These are phyloP conservation scores for Lizonia empirigonia DNA, from an alignment of 2,329 filamentous ascomycete species.

Conservation along the genomic window DNA sequence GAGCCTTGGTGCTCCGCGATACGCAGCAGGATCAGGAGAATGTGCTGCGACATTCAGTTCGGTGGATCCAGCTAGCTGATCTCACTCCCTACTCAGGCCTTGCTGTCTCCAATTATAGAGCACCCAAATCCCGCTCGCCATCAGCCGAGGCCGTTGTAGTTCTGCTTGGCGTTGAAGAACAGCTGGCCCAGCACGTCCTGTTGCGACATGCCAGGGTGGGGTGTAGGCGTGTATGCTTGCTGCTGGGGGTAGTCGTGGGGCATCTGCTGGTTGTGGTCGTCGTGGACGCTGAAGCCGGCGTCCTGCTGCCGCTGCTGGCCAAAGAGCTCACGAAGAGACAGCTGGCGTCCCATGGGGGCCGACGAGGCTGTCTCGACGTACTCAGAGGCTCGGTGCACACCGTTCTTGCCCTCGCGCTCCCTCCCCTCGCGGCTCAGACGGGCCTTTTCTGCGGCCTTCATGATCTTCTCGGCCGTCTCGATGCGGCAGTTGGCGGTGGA, in stretches of 20 bases:
- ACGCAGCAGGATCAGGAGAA: too few relatives aligned
- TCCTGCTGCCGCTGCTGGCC: constrained; percentile 60
- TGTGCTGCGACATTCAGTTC: too few relatives aligned
- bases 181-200: constrained; percentile 43
- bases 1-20: too few relatives aligned
- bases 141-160: constrained; percentile 35
- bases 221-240: constrained; percentile 21
- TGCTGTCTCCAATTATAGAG: too few relatives aligned
- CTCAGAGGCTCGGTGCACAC: constrained; percentile 28
- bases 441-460: constrained; percentile 60
- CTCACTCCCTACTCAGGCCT: too few relatives aligned
- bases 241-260: constrained; percentile 6
- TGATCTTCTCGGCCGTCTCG: constrained; percentile 60
- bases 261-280: constrained; percentile 8
- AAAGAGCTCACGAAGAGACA: constrained; percentile 60
- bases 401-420: constrained; percentile 31
- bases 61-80: too few relatives aligned
- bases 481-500: constrained; percentile 60
- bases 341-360: constrained; percentile 58
- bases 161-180: constrained; percentile 45
- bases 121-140: too few relatives aligned
- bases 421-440: constrained; percentile 53
- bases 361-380: constrained; percentile 41
- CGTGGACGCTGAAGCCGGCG: constrained; percentile 56
- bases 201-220: constrained; percentile 28